phyloP scores from a whole-genome alignment of 345 rosid genomes.

The Dipteronia dyeriana region DNA sequence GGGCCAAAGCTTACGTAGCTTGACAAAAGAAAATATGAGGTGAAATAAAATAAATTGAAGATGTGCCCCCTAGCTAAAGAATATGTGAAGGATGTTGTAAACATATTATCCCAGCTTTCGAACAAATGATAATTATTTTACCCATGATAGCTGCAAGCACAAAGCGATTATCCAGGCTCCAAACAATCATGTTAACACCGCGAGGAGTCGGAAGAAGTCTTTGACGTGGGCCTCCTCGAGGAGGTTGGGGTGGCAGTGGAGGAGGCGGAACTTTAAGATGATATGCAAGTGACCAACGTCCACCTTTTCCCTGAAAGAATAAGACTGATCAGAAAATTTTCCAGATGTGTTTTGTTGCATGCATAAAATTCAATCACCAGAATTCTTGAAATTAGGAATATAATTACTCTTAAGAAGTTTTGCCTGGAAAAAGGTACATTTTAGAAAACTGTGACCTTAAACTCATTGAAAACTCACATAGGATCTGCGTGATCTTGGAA shows the following conservation, averaged over 20 bases:
- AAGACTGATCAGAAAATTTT: constrained; percentile 2
- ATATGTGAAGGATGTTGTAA: not conserved
- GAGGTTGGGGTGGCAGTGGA: constrained; percentile 96
- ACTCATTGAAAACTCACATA: constrained; percentile 55
- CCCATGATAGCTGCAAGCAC: constrained; percentile 99
- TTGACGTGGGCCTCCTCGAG: constrained; percentile 99
- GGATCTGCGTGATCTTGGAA: constrained; percentile 83
- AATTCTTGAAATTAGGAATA: not conserved
- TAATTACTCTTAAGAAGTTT: constrained; percentile 10
- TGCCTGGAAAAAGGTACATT: constrained; percentile 8
- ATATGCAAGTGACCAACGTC: constrained; percentile 89
- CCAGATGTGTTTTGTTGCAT: not conserved
- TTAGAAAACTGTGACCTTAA: constrained; percentile 5
- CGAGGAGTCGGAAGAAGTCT: constrained; percentile 97
- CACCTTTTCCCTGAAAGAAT: constrained; percentile 70
- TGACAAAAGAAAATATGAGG: constrained; percentile 6
- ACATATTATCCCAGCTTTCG: not conserved
- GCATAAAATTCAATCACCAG: constrained; percentile 8
- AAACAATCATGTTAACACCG: constrained; percentile 98
- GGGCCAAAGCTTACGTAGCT: not conserved
- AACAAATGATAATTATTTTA: constrained; percentile 35
- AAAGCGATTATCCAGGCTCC: constrained; percentile 99
- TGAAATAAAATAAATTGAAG: constrained; percentile 1
- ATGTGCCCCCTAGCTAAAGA: not conserved
- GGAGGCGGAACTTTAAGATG: constrained; percentile 99